Percentiles rank a stretch among this genome's conserved stretches.
These are phyloP conservation scores for Candida tallmaniae DNA, from an alignment of 805 yeast genomes.

Conservation along the genomic window DNA sequence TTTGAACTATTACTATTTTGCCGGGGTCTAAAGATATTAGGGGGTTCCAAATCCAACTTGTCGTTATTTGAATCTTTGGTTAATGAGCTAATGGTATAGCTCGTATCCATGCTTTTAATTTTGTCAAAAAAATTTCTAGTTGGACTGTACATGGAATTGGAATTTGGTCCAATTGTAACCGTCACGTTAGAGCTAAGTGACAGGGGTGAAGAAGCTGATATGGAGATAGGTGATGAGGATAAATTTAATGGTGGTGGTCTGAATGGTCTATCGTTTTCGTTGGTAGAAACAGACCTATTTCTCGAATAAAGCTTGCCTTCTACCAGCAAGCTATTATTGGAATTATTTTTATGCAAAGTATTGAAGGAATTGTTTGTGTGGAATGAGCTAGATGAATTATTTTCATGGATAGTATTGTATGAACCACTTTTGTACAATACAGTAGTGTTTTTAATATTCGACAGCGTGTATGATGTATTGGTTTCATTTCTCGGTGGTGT, in stretches of 20 bases:
- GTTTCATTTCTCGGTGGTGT: neutral
- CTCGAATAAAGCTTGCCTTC: too few species aligned
- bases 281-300: neutral
- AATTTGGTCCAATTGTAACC: constrained; percentile 36
- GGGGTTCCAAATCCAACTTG: constrained; percentile 33
- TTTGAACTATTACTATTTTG: constrained; percentile 25
- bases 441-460: neutral
- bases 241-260: constrained; percentile 3
- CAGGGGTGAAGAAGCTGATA: constrained; percentile 16
- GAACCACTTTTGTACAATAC: neutral
- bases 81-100: constrained; percentile 32
- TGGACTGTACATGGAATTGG: constrained; percentile 36
- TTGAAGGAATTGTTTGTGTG: neutral
- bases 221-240: constrained; percentile 6
- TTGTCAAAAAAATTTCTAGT: constrained; percentile 31
- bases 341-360: neutral
- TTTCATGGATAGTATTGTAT: neutral
- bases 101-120: constrained; percentile 24
- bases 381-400: neutral
- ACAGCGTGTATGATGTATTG: neutral
- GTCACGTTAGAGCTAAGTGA: constrained; percentile 17
- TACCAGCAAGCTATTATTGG: neutral
- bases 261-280: neutral
- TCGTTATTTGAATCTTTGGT: constrained; percentile 13
- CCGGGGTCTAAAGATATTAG: constrained; percentile 28